Percentiles rank a stretch among this genome's conserved stretches.
phyloP scores from a whole-genome alignment of 2,329 filamentous ascomycete genomes.

The Bipolaris cookei region DNA sequence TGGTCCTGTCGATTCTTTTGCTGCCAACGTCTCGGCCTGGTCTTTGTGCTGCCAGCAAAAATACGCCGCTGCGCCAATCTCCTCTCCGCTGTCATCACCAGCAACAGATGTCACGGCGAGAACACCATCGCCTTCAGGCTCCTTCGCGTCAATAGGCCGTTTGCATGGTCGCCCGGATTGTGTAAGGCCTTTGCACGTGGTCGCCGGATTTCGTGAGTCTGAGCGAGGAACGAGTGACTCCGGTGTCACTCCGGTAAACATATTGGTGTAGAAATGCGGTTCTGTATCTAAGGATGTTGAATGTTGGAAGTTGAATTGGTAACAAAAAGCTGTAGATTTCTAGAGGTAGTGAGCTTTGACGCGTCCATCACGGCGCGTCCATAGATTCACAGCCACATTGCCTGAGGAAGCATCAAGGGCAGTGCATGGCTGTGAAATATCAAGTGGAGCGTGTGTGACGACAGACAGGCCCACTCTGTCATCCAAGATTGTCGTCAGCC shows the following conservation, averaged over 20 bases:
- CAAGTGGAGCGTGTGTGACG: neutral
- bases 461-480: neutral
- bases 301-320: neutral
- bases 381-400: slow-evolving; percentile 11
- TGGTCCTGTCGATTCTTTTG: slow-evolving; percentile 26
- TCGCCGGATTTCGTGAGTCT: slow-evolving; percentile 82
- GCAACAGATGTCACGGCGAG: slow-evolving; percentile 51
- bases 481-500: slow-evolving; percentile 4
- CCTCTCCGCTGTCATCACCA: slow-evolving; percentile 54
- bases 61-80: slow-evolving; percentile 64
- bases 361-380: neutral
- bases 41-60: slow-evolving; percentile 98
- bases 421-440: neutral
- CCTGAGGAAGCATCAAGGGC: neutral
- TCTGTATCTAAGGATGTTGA: neutral
- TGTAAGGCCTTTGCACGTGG: slow-evolving; percentile 89
- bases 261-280: slow-evolving; percentile 9
- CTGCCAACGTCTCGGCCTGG: slow-evolving; percentile 65
- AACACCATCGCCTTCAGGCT: slow-evolving; percentile 47
- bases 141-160: slow-evolving; percentile 65
- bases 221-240: slow-evolving; percentile 78
- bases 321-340: neutral
- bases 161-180: slow-evolving; percentile 82
- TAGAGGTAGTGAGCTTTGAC: neutral
- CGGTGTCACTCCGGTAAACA: slow-evolving; percentile 64